These are phyloP conservation scores for Aspergillus caelatus DNA, from an alignment of 2,329 filamentous ascomycete genomes.

Conservation along the genomic window DNA sequence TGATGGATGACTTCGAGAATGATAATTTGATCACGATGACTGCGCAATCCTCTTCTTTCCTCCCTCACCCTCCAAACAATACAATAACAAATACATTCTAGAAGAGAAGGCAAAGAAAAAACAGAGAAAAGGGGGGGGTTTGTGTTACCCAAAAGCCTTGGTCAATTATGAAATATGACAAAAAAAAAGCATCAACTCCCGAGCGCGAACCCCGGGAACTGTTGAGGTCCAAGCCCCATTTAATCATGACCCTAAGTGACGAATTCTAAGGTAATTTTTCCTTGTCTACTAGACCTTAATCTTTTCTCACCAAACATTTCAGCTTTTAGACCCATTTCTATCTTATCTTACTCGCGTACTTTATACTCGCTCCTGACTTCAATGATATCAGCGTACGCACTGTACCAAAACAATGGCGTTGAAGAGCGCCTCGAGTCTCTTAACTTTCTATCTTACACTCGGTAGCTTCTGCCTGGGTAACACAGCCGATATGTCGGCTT, in stretches of 20 bases:
- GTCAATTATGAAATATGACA: not conserved
- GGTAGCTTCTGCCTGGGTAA: conserved; percentile 9
- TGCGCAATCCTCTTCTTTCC: not conserved
- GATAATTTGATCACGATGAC: too few species aligned
- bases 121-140: not conserved
- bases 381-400: not conserved
- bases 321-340: not conserved
- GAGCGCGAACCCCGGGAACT: not conserved
- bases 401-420: not conserved
- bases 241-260: not conserved
- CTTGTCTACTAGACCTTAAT: not conserved
- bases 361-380: not conserved
- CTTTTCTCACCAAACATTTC: not conserved
- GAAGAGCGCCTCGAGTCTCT: not conserved
- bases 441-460: not conserved
- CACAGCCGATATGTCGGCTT: conserved; percentile 24
- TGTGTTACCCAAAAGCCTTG: not conserved
- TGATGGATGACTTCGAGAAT: not conserved
- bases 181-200: too few species aligned
- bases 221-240: not conserved
- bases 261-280: not conserved
- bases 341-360: not conserved
- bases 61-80: too few species aligned
- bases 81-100: not conserved
- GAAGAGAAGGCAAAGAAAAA: not conserved